Percentiles rank a stretch among this genome's conserved stretches.
Evolutionary conservation across 768 basidiomycete species (phyloP).

Genomic region (Rhodocollybia butyracea): DNA sequence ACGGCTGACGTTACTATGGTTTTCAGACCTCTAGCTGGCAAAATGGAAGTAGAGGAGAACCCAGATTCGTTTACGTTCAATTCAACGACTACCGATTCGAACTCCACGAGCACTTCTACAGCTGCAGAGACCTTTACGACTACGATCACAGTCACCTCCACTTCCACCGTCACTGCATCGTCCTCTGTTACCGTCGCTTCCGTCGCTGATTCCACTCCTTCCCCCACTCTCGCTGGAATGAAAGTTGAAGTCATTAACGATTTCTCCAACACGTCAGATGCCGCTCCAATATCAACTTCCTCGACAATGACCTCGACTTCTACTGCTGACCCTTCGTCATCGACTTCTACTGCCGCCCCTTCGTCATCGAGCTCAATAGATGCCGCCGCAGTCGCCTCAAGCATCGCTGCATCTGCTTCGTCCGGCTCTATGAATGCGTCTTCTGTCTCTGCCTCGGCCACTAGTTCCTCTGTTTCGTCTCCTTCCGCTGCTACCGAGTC

Average conservation of each 20-base stretch:
- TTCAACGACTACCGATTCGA: not conserved
- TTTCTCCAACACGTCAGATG: not conserved
- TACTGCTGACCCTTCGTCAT: not conserved
- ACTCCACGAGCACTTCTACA: not conserved
- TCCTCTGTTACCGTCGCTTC: not conserved
- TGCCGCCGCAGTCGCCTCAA: conserved; percentile 2
- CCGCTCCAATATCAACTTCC: not conserved
- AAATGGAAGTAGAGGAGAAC: not conserved
- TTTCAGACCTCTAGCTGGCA: not conserved
- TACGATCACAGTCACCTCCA: not conserved
- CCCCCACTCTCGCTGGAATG: not conserved
- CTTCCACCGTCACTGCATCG: not conserved
- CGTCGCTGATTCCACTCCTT: not conserved
- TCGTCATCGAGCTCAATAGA: not conserved
- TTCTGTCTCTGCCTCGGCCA: not conserved
- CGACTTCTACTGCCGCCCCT: not conserved
- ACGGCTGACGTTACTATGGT: not conserved
- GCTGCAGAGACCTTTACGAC: not conserved
- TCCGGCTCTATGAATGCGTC: not conserved
- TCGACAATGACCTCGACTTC: not conserved
- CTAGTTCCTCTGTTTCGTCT: not conserved
- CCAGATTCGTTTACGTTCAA: not conserved
- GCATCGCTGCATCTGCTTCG: conserved; percentile 1
- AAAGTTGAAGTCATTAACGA: conserved; percentile 4
- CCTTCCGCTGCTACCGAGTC: not conserved